A percentile compares a stretch with the other conserved stretches of the same genome.
Evolutionary conservation across 108 stramenopile genomes (phyloP).

Genomic region (Fragilaria crotonensis): DNA sequence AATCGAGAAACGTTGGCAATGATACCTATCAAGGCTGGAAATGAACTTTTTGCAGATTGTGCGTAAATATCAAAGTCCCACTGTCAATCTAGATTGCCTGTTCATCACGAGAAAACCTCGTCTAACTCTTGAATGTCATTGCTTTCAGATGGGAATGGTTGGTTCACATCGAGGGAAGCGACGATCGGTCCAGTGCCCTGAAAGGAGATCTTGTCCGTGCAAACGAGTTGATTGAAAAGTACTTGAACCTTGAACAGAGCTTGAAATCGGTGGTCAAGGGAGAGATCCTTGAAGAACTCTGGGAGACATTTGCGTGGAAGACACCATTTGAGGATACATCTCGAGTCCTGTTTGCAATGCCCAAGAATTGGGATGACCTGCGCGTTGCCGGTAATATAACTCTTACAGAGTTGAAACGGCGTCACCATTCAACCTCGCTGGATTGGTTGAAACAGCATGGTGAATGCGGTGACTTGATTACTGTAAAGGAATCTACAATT

Average conservation of each 20-base stretch:
- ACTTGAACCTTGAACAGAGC: background rate
- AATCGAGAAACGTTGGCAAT: conserved; percentile 21
- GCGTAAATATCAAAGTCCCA: conserved; percentile 34
- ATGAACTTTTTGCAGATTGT: conserved; percentile 35
- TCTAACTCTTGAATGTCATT: no score
- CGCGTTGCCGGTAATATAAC: background rate
- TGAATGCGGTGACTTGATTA: conserved; percentile 3
- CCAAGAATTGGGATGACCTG: background rate
- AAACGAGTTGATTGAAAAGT: background rate
- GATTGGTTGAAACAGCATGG: background rate
- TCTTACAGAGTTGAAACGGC: background rate
- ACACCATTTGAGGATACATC: background rate
- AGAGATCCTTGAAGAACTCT: background rate
- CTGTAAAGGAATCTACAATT: conserved; percentile 29
- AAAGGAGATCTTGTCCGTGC: conserved; percentile 15
- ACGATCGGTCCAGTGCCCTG: conserved; percentile 30
- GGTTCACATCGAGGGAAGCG: conserved; percentile 10
- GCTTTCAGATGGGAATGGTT: conserved; percentile 7
- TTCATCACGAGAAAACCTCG: no score
- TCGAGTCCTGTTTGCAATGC: background rate
- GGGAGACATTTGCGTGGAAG: background rate
- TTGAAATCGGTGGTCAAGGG: background rate
- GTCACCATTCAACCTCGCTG: background rate
- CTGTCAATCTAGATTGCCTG: no score
- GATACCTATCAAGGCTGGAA: conserved; percentile 18